Evolutionary conservation across 2,329 filamentous ascomycete genomes (phyloP), one percentile per base, ranked within the genome.

Genomic region (Exophiala aquamarina): DNA sequence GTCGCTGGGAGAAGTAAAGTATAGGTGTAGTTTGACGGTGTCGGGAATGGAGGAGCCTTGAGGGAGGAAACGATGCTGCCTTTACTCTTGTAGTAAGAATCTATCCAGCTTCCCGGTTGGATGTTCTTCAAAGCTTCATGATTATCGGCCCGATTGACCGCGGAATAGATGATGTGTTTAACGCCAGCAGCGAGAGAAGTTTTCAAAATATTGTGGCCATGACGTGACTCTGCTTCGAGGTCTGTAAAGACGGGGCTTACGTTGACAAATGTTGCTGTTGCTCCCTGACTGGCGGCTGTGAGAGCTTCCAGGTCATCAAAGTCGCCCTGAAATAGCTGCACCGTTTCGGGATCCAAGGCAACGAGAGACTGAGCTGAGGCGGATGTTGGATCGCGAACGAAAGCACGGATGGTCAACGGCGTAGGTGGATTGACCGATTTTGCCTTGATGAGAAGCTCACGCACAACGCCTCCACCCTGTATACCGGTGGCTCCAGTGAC

Each of bases 301-400:
- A 50, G 21, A 5, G 47, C 39, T 4, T 11, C 13, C n/a, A 40
- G n/a, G 29, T 81, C 66, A 44, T 78, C 69, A 13, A 84, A 65
- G 52, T 84, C 69, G 5, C 81, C 81, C 53, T 81, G 65, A 2
- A 85, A 70, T 1, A 85, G 55, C 15, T 72, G 71, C 54, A 83
- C 72, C 18, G 9, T 37, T 19, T 10, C 9, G 7, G 72, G 57
- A 1, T 73, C 72, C 35, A 71, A 68, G 3, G 64, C 52, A 1
- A 63, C 59, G 2, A 83, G 72, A 14, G 66, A 67, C 57, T 78
- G 68, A 0, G 81, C 75, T 2, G 70, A 70, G 1, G 63, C 38
- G 0, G 78, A 81, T 7, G 63, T 59, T 0, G 72, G 56, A 57
- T 83, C 71, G 41, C 82, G 77, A 2, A 81, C 84, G 19, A 84